These are phyloP conservation scores for Trebouxia sp. DNA, from an alignment of 139 green algal genomes.

Conservation along the genomic window DNA sequence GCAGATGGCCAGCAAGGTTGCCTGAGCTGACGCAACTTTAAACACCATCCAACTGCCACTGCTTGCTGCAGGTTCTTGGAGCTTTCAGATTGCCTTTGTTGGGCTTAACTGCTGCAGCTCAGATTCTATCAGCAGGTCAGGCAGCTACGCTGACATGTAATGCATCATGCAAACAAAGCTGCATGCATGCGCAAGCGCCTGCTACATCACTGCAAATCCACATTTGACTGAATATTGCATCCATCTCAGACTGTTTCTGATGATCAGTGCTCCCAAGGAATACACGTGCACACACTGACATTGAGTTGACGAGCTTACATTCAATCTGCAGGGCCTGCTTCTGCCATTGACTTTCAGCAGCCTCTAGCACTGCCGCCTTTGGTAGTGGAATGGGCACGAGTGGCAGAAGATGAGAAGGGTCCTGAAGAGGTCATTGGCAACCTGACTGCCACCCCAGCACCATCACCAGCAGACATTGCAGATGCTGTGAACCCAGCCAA, in stretches of 20 bases:
- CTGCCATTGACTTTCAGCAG: constrained; percentile 18
- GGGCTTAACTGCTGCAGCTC: background rate
- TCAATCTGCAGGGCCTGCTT: background rate
- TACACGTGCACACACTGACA: background rate
- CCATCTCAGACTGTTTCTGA: no score
- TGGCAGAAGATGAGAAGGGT: background rate
- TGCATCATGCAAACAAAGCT: no score
- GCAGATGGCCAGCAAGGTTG: no score
- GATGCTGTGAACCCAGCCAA: constrained; percentile 18
- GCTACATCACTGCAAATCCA: no score
- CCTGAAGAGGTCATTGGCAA: background rate
- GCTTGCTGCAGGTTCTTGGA: background rate
- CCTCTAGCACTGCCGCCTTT: constrained; percentile 6
- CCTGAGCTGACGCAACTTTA: no score
- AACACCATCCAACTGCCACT: no score
- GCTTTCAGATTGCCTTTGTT: background rate
- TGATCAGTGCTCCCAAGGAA: no score
- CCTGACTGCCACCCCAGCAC: background rate
- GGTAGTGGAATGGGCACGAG: background rate
- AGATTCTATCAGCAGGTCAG: background rate
- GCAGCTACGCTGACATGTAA: no score
- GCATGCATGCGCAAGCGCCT: no score
- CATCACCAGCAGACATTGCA: constrained; percentile 18
- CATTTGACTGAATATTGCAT: no score
- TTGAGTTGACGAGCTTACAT: background rate